Evolutionary conservation across 805 yeast species (phyloP).

Genomic region (Candida sphagnicola): DNA sequence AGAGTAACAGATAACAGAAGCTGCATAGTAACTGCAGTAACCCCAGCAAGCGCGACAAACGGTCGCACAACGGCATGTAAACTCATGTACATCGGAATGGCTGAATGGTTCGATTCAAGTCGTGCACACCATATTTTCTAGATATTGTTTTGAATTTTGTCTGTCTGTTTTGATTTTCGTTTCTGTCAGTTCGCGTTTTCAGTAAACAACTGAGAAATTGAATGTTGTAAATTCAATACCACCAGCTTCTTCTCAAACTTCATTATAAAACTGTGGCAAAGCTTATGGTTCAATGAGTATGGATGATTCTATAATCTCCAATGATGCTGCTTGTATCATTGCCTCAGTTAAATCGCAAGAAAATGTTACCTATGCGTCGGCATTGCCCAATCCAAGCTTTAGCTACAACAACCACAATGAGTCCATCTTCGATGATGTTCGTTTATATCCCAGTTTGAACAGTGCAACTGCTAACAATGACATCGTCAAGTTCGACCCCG

Average conservation of each 20-base stretch:
- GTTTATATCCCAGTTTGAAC: constrained; percentile 29
- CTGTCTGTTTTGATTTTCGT: not conserved
- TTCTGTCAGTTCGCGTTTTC: not conserved
- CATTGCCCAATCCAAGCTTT: constrained; percentile 11
- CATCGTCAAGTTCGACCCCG: constrained; percentile 36
- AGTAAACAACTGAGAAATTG: not conserved
- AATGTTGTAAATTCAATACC: not conserved
- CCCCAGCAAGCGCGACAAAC: no score
- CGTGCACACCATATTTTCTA: no score
- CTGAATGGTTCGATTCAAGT: no score
- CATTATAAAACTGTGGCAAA: not conserved
- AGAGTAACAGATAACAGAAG: no score
- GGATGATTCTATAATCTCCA: constrained; percentile 2
- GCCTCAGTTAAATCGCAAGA: not conserved
- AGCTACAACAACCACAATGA: constrained; percentile 34
- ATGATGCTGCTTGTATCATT: not conserved
- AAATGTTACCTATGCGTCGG: not conserved
- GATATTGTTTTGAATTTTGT: not conserved
- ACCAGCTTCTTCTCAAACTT: not conserved
- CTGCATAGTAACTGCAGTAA: no score
- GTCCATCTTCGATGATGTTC: constrained; percentile 32
- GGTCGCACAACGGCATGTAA: no score
- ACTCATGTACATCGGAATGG: no score
- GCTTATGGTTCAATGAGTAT: not conserved
- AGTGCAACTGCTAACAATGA: constrained; percentile 10